Evolutionary conservation across 139 green algal genomes (phyloP), one percentile per base, ranked within the genome.

Genomic region (Nannochloris sp.): DNA sequence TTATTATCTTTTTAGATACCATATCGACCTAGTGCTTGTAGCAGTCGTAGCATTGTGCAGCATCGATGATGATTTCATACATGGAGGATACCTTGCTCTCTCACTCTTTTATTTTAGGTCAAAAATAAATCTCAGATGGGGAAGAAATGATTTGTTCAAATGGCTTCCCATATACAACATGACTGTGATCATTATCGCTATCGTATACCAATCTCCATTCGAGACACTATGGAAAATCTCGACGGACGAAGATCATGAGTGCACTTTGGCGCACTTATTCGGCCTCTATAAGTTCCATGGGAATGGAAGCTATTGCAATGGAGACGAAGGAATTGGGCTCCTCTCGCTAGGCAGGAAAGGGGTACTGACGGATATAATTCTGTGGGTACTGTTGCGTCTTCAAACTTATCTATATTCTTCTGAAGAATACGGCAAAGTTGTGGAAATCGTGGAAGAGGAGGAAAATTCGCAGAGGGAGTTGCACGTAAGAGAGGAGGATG

Each of bases 151-250:
- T 54, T 72, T 89, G 53, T 85, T 89, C 60, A 54, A 50, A n/a
- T 87, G 77, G 73, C 79, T 92, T 68, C 75, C 80, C 5, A 24
- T 71, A 2, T 89, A 86, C 81, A 92, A 92, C 64, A 75, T 86
- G 57, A 27, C 57, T 34, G 85, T 92, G 19, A 80, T 92, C 53
- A 54, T 75, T 10, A 19, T 81, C 7, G 78, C 76, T 57, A 67
- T 87, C 12, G 12, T 70, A 11, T 87, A 84, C 49, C 84, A 90
- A 75, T 74, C 80, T 4, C 74, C 74, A 14, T 66, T 76, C 18
- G 53, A 74, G 23, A 8, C 0, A 40, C 34, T 40, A 40, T 40
- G 34, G 34, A 40, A 40, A 0, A 40, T 40, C 0, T 40, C 34
- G 8, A 11, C 34, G 0, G 34, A 40, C 0, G 34, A 40, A 40